Percentiles rank a stretch among this genome's conserved stretches.
Conservation (phyloP, 2,329 filamentous ascomycete species). For the Paraphaeosphaeria sporulosa region DNA sequence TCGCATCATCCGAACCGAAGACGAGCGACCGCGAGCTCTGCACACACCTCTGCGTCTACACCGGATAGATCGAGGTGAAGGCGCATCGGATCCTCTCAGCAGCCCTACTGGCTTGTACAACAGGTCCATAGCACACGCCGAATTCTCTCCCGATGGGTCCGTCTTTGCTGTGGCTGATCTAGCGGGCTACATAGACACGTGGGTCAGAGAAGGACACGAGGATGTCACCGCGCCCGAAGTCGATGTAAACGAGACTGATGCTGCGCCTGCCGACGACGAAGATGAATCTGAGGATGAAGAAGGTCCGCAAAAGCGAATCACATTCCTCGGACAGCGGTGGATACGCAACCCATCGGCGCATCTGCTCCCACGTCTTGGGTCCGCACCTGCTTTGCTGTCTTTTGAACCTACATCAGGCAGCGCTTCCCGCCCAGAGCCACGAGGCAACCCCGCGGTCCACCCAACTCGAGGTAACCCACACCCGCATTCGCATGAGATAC, state of each 20-base stretch:
- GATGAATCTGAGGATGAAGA: constrained; percentile 58
- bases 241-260: constrained; percentile 44
- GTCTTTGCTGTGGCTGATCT: constrained; percentile 82
- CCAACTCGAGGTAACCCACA: constrained; percentile 60
- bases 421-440: constrained; percentile 39
- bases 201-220: constrained; percentile 71
- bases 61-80: constrained; percentile 42
- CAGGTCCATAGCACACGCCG: constrained; percentile 73
- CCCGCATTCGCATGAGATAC: constrained; percentile 63
- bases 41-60: constrained; percentile 49
- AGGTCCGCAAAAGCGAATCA: constrained; percentile 50
- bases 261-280: constrained; percentile 34
- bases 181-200: constrained; percentile 86
- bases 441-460: constrained; percentile 59
- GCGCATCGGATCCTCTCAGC: constrained; percentile 54
- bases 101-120: constrained; percentile 79
- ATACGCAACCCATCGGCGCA: constrained; percentile 72
- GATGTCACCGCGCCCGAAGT: constrained; percentile 55
- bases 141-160: constrained; percentile 82
- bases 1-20: constrained; percentile 56
- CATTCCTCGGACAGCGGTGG: constrained; percentile 73
- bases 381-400: constrained; percentile 54
- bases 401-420: constrained; percentile 51
- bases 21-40: constrained; percentile 50
- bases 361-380: constrained; percentile 55